phyloP scores from a whole-genome alignment of 108 stramenopile genomes.

The Fragilariopsis cylindrus region DNA sequence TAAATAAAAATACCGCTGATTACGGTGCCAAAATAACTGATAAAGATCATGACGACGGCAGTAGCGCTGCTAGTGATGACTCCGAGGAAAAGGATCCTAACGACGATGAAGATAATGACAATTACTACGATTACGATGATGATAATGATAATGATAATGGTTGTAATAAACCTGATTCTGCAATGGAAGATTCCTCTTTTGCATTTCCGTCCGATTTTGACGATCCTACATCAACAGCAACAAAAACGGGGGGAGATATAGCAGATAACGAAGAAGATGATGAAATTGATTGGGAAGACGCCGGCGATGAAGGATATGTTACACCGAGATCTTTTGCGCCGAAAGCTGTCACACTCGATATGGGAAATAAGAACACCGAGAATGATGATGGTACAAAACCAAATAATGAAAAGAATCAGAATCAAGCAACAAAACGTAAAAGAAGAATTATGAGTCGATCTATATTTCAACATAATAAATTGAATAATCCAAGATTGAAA shows the following conservation, averaged over 20 bases:
- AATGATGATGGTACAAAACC: not conserved
- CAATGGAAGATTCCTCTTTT: not conserved
- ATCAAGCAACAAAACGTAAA: conserved; percentile 25
- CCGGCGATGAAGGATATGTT: conserved; percentile 23
- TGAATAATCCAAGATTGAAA: conserved; percentile 41
- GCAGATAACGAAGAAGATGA: conserved; percentile 43
- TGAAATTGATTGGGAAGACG: conserved; percentile 41
- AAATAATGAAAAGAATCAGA: not conserved
- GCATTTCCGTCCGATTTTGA: conserved; percentile 23
- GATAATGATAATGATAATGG: conserved; percentile 9
- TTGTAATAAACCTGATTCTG: not conserved
- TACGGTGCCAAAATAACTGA: not conserved
- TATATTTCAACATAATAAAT: conserved; percentile 37
- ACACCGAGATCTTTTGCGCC: not conserved
- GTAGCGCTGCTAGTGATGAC: not conserved
- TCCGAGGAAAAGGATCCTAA: not conserved
- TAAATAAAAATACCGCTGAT: not conserved
- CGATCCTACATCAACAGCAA: not conserved
- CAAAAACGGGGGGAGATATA: not conserved
- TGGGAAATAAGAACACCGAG: not conserved
- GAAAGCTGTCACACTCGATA: conserved; percentile 13
- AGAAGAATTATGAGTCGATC: conserved; percentile 23
- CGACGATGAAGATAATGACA: not conserved
- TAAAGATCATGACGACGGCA: not conserved
- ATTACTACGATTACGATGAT: not conserved